Evolutionary conservation across 1,284 basidiomycete species (phyloP).

Genomic region (Malassezia arunalokei): DNA sequence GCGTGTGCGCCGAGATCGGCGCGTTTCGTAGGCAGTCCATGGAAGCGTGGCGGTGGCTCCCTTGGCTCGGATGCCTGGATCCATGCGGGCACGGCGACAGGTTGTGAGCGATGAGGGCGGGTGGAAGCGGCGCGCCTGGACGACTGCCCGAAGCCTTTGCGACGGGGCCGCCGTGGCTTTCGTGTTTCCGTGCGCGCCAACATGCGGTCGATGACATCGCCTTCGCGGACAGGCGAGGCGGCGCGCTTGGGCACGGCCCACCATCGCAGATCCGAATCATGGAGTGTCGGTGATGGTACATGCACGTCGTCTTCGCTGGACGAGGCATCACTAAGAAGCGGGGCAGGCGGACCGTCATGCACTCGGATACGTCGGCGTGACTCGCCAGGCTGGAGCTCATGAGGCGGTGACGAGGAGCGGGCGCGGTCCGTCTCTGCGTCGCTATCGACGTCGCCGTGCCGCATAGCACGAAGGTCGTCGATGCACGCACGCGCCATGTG

Average conservation of each 20-base stretch:
- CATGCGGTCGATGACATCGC: constrained; percentile 36
- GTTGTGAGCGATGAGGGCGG: neutral
- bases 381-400: constrained; percentile 24
- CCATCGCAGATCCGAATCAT: constrained; percentile 15
- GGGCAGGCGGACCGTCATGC: constrained; percentile 14
- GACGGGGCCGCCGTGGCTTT: neutral
- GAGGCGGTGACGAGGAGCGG: neutral
- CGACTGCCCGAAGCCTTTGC: constrained; percentile 1
- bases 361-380: constrained; percentile 21
- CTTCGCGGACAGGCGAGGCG: neutral
- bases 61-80: neutral
- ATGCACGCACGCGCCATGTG: constrained; percentile 38
- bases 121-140: neutral
- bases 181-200: constrained; percentile 19
- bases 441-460: constrained; percentile 35
- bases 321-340: constrained; percentile 20
- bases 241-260: neutral
- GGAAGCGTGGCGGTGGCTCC: neutral
- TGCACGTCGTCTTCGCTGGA: constrained; percentile 1
- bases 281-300: neutral
- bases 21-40: constrained; percentile 7
- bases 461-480: constrained; percentile 38
- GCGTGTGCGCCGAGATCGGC: constrained; percentile 1
- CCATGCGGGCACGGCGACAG: neutral
- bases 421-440: constrained; percentile 13